phyloP scores from a whole-genome alignment of 495 filamentous ascomycete genomes.

The Astrocystis sublimbata region DNA sequence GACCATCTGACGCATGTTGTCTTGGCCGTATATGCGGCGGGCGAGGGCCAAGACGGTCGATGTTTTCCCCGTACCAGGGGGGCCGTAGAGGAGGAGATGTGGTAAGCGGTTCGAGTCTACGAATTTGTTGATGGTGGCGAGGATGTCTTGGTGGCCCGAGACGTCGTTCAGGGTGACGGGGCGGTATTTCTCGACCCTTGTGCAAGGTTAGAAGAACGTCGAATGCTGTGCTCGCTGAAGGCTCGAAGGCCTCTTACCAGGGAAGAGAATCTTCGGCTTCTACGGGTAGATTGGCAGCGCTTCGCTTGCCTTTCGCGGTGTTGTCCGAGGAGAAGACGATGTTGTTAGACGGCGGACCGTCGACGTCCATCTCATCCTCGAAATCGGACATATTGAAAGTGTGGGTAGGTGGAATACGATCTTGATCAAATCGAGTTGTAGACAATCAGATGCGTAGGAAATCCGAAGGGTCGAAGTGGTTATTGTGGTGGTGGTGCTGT shows the following conservation, averaged over 20 bases:
- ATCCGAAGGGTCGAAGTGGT: background rate
- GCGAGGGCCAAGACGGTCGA: constrained; percentile 91
- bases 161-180: constrained; percentile 88
- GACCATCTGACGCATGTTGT: constrained; percentile 97
- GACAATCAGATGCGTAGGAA: too few relatives aligned
- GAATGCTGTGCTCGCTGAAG: too few relatives aligned
- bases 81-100: constrained; percentile 96
- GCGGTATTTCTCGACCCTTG: constrained; percentile 98
- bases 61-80: constrained; percentile 96
- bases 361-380: constrained; percentile 87
- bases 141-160: constrained; percentile 95
- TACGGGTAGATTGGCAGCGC: constrained; percentile 87
- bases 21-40: constrained; percentile 84
- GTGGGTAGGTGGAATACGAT: too few relatives aligned
- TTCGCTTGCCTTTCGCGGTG: constrained; percentile 83
- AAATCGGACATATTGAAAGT: constrained; percentile 80
- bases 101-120: constrained; percentile 90
- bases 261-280: constrained; percentile 92
- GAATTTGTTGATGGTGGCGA: constrained; percentile 96
- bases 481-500: background rate
- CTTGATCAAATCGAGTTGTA: too few relatives aligned
- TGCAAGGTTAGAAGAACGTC: constrained; percentile 15
- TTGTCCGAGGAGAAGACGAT: constrained; percentile 63
- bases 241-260: constrained; percentile 62
- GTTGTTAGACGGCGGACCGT: constrained; percentile 64